Conservation (phyloP, 108 stramenopile genomes). For the Nitzschia putrida region DNA sequence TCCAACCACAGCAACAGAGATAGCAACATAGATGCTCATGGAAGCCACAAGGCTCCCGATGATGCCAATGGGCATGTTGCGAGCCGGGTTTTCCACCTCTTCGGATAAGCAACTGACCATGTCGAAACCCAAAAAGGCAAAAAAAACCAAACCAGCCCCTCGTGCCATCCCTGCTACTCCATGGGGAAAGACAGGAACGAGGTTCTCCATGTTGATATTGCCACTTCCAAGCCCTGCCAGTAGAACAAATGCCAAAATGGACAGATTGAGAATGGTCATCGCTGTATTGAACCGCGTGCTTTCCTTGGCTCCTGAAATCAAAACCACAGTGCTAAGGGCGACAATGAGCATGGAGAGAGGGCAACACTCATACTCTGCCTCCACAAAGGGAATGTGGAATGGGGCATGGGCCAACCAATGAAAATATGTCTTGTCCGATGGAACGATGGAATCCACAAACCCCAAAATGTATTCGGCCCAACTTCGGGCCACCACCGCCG, state of each 20-base stretch:
- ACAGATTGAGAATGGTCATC: slow-evolving; percentile 55
- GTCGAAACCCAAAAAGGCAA: slow-evolving; percentile 52
- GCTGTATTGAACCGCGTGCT: slow-evolving; percentile 52
- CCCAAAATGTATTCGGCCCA: slow-evolving; percentile 57
- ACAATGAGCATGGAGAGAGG: slow-evolving; percentile 54
- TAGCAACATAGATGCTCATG: slow-evolving; percentile 43
- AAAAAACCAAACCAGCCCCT: slow-evolving; percentile 56
- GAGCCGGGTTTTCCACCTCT: slow-evolving; percentile 59
- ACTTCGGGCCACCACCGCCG: slow-evolving; percentile 53
- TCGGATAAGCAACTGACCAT: slow-evolving; percentile 60
- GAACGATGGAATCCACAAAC: slow-evolving; percentile 32
- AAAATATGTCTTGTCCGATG: neutral
- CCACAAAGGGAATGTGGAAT: slow-evolving; percentile 12
- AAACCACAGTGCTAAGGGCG: slow-evolving; percentile 40
- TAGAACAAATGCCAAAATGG: slow-evolving; percentile 45
- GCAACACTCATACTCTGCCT: slow-evolving; percentile 35
- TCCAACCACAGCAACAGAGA: slow-evolving; percentile 47
- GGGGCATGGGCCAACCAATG: slow-evolving; percentile 20
- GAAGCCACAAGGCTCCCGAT: slow-evolving; percentile 47
- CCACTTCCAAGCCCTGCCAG: slow-evolving; percentile 41
- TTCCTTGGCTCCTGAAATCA: slow-evolving; percentile 56
- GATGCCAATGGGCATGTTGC: slow-evolving; percentile 67
- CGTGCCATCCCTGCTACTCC: slow-evolving; percentile 44
- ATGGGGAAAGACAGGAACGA: slow-evolving; percentile 48
- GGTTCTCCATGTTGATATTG: slow-evolving; percentile 32